phyloP scores from a whole-genome alignment of 177 flowering plant species.

The Tripterygium wilfordii region DNA sequence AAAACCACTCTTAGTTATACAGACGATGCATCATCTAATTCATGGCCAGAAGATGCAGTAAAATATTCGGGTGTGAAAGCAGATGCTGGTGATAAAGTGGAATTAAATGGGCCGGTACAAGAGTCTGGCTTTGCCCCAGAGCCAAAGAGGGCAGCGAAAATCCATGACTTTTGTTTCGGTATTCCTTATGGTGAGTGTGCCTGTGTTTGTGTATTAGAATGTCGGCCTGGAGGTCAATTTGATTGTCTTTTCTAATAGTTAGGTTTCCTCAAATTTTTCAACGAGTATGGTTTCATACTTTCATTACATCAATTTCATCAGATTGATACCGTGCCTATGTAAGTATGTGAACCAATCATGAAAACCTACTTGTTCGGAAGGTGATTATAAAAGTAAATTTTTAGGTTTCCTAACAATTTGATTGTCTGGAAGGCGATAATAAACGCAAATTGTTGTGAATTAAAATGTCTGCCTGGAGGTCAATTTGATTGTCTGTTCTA shows the following conservation, averaged over 20 bases:
- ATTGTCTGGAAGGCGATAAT: too few species aligned
- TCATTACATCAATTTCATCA: too few species aligned
- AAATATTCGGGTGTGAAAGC: constrained; percentile 22
- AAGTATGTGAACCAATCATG: too few species aligned
- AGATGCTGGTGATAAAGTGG: constrained; percentile 17
- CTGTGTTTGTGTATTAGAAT: background rate
- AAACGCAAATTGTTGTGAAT: too few species aligned
- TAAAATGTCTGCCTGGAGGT: background rate
- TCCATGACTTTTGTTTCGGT: constrained; percentile 90
- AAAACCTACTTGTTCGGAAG: too few species aligned
- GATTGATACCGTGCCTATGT: too few species aligned
- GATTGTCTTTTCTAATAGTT: background rate
- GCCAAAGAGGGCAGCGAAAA: constrained; percentile 48
- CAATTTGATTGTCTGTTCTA: background rate
- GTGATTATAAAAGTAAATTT: too few species aligned
- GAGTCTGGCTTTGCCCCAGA: constrained; percentile 22
- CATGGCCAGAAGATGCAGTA: constrained; percentile 20
- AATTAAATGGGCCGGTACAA: constrained; percentile 12
- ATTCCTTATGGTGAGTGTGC: constrained; percentile 71
- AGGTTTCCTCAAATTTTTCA: too few species aligned
- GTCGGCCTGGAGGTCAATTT: background rate
- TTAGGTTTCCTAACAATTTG: too few species aligned
- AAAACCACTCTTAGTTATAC: constrained; percentile 23
- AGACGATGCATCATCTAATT: constrained; percentile 24
- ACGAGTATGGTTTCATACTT: too few species aligned